Evolutionary conservation across 345 rosid genomes (phyloP).

Genomic region (Limnanthes douglasii): DNA sequence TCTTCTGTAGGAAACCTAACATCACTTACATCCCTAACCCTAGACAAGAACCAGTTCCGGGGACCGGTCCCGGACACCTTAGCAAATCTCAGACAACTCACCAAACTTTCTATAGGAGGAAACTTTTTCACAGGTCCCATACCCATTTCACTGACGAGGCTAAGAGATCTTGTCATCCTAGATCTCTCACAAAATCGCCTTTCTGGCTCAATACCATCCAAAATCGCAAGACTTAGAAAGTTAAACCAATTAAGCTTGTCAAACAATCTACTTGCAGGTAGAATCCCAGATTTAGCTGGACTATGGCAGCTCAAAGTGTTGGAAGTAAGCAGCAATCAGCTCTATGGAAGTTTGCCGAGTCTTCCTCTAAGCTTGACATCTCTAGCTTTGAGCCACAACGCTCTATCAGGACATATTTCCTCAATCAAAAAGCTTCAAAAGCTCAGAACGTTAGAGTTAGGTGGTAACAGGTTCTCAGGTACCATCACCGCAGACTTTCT

Average conservation of each 20-base stretch:
- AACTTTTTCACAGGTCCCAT: conserved; percentile 42
- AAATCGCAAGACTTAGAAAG: conserved; percentile 23
- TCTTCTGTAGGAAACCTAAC: conserved; percentile 31
- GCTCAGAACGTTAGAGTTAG: conserved; percentile 21
- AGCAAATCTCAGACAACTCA: conserved; percentile 25
- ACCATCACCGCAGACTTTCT: conserved; percentile 20
- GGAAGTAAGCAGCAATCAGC: conserved; percentile 27
- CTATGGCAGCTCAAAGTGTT: conserved; percentile 33
- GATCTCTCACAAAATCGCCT: conserved; percentile 35
- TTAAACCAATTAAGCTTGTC: conserved; percentile 20
- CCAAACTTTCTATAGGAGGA: conserved; percentile 14
- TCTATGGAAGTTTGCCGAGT: conserved; percentile 25
- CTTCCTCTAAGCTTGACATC: conserved; percentile 30
- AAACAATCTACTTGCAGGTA: conserved; percentile 26
- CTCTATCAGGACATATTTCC: conserved; percentile 29
- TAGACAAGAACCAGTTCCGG: conserved; percentile 30
- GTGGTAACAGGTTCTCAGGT: conserved; percentile 35
- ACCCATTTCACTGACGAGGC: conserved; percentile 10
- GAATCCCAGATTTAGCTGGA: conserved; percentile 29
- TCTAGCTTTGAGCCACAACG: conserved; percentile 20
- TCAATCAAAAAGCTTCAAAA: conserved; percentile 13
- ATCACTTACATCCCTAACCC: conserved; percentile 28
- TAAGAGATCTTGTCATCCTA: conserved; percentile 18
- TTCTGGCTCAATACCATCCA: conserved; percentile 24
- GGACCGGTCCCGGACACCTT: conserved; percentile 40